phyloP scores from a whole-genome alignment of 352 stramenopile species.

The Globisporangium sylvaticum region DNA sequence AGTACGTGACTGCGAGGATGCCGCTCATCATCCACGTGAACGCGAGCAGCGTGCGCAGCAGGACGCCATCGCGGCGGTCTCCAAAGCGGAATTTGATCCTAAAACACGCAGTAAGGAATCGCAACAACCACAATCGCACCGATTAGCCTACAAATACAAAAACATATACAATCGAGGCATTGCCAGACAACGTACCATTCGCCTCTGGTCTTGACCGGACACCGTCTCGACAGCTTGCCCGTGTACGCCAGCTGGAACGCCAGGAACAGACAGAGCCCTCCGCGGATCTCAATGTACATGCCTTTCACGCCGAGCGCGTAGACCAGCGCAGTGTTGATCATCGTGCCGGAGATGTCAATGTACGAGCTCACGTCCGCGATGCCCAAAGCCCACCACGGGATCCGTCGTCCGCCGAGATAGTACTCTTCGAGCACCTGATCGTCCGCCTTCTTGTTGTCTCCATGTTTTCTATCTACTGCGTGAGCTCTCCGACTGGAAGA shows the following conservation, averaged over 20 bases:
- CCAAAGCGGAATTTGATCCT: constrained; percentile 85
- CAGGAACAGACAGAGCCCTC: constrained; percentile 71
- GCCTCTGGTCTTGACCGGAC: constrained; percentile 70
- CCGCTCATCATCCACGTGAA: constrained; percentile 63
- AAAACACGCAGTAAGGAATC: constrained; percentile 1
- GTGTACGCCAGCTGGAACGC: constrained; percentile 81
- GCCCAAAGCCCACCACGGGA: constrained; percentile 70
- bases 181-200: constrained; percentile 42
- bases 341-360: constrained; percentile 81
- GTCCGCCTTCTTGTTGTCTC: constrained; percentile 13
- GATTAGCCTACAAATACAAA: neutral
- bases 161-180: neutral
- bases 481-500: constrained; percentile 1
- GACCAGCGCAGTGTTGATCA: constrained; percentile 83
- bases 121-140: neutral
- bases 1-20: constrained; percentile 70
- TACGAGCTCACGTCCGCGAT: constrained; percentile 81
- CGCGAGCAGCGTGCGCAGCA: constrained; percentile 66
- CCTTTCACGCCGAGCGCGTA: constrained; percentile 78
- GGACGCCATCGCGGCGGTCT: constrained; percentile 36
- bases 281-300: constrained; percentile 84
- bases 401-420: constrained; percentile 61
- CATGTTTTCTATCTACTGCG: neutral
- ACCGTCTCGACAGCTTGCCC: constrained; percentile 68
- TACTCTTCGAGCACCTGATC: constrained; percentile 64